These are phyloP conservation scores for Colletotrichum ledebouriae DNA, from an alignment of 2,329 filamentous ascomycete genomes.

Conservation along the genomic window DNA sequence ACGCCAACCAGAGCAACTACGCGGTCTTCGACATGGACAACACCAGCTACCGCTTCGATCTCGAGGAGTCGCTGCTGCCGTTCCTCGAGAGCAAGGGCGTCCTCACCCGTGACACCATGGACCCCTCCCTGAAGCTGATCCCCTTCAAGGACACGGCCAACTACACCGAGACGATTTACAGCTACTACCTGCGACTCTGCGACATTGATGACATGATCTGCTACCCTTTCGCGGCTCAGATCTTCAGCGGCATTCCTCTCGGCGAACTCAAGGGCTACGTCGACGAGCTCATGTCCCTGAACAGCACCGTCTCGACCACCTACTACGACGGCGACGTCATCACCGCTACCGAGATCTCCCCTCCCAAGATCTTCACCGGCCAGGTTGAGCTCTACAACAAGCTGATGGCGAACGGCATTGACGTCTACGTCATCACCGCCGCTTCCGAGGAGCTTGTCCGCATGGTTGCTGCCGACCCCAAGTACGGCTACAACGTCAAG, in stretches of 20 bases:
- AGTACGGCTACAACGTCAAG: constrained; percentile 60
- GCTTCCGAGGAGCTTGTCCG: constrained; percentile 60
- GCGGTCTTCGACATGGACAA: constrained; percentile 62
- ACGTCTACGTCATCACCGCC: constrained; percentile 58
- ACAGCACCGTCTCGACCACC: constrained; percentile 52
- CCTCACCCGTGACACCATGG: constrained; percentile 56
- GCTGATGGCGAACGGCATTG: constrained; percentile 58
- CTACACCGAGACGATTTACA: constrained; percentile 58
- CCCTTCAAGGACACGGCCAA: constrained; percentile 56
- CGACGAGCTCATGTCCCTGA: constrained; percentile 61
- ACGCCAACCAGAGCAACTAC: constrained; percentile 54
- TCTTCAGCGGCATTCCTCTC: constrained; percentile 58
- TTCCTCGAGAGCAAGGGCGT: constrained; percentile 58
- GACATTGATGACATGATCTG: constrained; percentile 57
- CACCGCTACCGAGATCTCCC: constrained; percentile 48
- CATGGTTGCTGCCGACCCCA: constrained; percentile 60
- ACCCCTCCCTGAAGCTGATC: constrained; percentile 56
- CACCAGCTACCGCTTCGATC: constrained; percentile 57
- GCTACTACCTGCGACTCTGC: constrained; percentile 60
- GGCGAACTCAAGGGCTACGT: constrained; percentile 60
- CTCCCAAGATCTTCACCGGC: constrained; percentile 55
- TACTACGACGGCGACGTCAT: constrained; percentile 54
- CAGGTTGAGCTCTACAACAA: constrained; percentile 60
- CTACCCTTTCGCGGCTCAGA: constrained; percentile 59
- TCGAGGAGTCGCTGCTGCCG: constrained; percentile 59